phyloP scores from a whole-genome alignment of 805 yeast species.

The Allodekkera sacchari region DNA sequence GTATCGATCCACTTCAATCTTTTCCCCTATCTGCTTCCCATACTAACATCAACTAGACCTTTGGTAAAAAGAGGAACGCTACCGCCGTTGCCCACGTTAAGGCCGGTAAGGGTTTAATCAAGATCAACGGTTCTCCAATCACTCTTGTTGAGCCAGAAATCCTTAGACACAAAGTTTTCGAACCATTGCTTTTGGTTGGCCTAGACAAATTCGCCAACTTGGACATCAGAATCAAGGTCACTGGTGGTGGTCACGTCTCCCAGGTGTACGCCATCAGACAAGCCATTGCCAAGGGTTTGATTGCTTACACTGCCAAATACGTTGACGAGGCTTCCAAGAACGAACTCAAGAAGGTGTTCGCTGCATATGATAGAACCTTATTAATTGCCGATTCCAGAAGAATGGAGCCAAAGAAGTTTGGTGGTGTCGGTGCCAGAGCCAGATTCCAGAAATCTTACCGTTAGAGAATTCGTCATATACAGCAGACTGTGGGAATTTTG shows the following conservation, averaged over 20 bases:
- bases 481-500: not conserved
- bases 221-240: slow-evolving; percentile 97
- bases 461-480: slow-evolving; percentile 33
- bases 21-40: not conserved
- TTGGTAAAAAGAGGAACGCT: slow-evolving; percentile 99
- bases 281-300: slow-evolving; percentile 98
- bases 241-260: slow-evolving; percentile 99
- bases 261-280: slow-evolving; percentile 99
- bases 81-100: slow-evolving; percentile 99
- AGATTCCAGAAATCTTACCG: slow-evolving; percentile 99
- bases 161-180: slow-evolving; percentile 99
- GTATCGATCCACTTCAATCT: not conserved
- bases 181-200: slow-evolving; percentile 97
- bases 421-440: slow-evolving; percentile 99
- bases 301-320: slow-evolving; percentile 98
- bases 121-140: slow-evolving; percentile 99
- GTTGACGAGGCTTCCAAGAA: slow-evolving; percentile 99
- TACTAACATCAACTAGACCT: slow-evolving; percentile 55
- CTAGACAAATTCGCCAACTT: slow-evolving; percentile 97
- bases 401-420: slow-evolving; percentile 99
- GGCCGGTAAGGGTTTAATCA: slow-evolving; percentile 99
- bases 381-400: slow-evolving; percentile 99
- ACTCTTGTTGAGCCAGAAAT: slow-evolving; percentile 98
- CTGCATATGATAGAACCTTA: slow-evolving; percentile 97
- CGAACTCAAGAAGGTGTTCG: slow-evolving; percentile 97